Base-by-base conservation (phyloP, 2,329 filamentous ascomycete species). In the Pseudodiploospora longispora region DNA sequence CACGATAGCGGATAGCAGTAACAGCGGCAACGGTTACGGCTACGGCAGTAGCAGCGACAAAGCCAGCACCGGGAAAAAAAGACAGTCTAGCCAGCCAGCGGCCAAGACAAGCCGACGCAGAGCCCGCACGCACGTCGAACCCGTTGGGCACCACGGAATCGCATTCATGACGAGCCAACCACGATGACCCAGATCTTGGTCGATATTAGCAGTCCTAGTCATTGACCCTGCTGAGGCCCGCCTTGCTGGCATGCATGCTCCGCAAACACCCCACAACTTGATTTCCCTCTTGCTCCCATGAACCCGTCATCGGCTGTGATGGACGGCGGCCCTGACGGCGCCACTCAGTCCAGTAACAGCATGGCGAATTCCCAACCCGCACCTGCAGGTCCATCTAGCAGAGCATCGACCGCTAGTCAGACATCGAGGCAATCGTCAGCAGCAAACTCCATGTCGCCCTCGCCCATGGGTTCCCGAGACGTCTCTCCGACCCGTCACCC, bases 401-500 rank as follows among this genome's bases (percentile, higher is more conserved):
- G 43, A 37, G 48, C 55, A 40, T 54, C 51, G 30, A 51, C 53
- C 41, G 55, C 55, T 33, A 51, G 52, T 44, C 60, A 63, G 44
- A 57, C 53, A 37, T 62, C 63, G 31, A 66, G 57, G 50, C 60
- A 59, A 39, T 65, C 65, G 4, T 66, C 65, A 27, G 55, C 61
- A 36, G 60, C 55, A 46, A 65, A 57, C 53, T 67, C 66, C 34
- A 52, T 55, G 47, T 57, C 52, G 27, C 59, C 61, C 12, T 67
- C 68, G 38, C 65, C 66, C 37, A 53, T 59, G 40, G 58, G 58
- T 33, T 69, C 67, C 10, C 64, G 74, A 54, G 73, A 76, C 44
- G 59, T 69, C 12, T 77, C 74, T 9, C 73, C 73, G 10, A 63
- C 62, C 40, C 63, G 70, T 41, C 65, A 67, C 30, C 53, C 54